phyloP scores from a whole-genome alignment of 116 monocot genomes.

The Dioscorea cayenensis region DNA sequence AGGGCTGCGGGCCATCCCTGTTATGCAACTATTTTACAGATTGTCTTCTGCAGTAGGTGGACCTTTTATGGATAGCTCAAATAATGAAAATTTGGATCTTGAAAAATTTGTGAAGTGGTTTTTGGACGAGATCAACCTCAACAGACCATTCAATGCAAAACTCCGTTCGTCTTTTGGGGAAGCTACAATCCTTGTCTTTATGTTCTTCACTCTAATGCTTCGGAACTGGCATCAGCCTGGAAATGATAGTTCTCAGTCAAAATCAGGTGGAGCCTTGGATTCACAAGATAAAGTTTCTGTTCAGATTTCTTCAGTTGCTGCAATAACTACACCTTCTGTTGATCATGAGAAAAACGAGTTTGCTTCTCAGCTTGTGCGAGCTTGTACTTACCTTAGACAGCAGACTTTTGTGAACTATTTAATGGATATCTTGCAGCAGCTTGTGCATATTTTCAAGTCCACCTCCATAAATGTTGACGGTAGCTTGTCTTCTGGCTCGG shows the following conservation, averaged over 20 bases:
- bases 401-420: constrained; percentile 83
- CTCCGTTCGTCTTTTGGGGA: constrained; percentile 71
- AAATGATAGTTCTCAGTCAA: constrained; percentile 55
- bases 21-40: constrained; percentile 98
- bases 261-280: constrained; percentile 38
- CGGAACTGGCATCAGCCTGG: constrained; percentile 98
- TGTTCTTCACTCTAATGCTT: constrained; percentile 97
- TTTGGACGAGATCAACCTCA: constrained; percentile 73
- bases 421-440: constrained; percentile 94
- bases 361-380: constrained; percentile 74
- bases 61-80: constrained; percentile 89
- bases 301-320: constrained; percentile 26
- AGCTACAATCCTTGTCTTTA: constrained; percentile 77
- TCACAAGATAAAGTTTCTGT: constrained; percentile 50
- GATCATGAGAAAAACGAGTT: constrained; percentile 77
- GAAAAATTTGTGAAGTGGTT: constrained; percentile 93
- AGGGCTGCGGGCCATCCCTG: constrained; percentile 72
- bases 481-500: constrained; percentile 43
- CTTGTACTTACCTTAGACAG: constrained; percentile 75
- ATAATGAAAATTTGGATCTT: constrained; percentile 81
- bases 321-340: constrained; percentile 22
- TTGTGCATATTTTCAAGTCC: constrained; percentile 74
- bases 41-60: constrained; percentile 94
- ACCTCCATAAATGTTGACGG: constrained; percentile 39
- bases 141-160: constrained; percentile 59